Evolutionary conservation across 176 grass and related monocot species (phyloP), one percentile per base, ranked within the genome.

Genomic region (Melocanna baccifera): DNA sequence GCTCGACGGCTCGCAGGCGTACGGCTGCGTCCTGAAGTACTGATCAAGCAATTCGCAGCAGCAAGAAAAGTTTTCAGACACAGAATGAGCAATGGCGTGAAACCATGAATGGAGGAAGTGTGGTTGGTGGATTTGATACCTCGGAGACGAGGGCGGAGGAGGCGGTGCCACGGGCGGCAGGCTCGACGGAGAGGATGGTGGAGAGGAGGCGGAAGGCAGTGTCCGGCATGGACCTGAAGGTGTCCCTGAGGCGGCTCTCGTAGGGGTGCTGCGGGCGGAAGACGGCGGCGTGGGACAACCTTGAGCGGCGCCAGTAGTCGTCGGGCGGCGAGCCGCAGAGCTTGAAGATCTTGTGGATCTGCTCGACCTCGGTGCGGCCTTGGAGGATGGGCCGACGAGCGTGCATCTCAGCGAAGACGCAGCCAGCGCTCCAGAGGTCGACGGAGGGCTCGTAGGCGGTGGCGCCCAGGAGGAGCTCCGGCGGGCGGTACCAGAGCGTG

Each of bases 331-430:
- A 96, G 41, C 97, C 97, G 62, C 93, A 99, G 55, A 99, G 88
- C 86, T 99, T 99, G 83, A 99, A 96, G 81, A 99, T 96, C 79
- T 88, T 91, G 86, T 99, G 97, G 58, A 99, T 92, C 91, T 99
- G 97, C 77, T 99, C 97, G 1, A 99, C 96, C 97, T 99, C 97
- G 34, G 97, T 99, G 75, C 97, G 83, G 36, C 97, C 93, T 78
- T 96, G 97, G 29, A 99, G 91, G 40, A 99, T 67, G 13, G 97
- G 93, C 59, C 91, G 86, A 23, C 93, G 65, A 5, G 71, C 43
- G 62, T 94, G 91, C 84, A 99, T 82, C 84, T 99, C 97, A 1
- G 86, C 97, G 84, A 99, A 96, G 0, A 99, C 93, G 84, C 97
- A 99, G 1, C 97, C 97, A 13, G 87, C 91, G 51, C 97, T 99